A percentile compares a stretch with the other conserved stretches of the same genome.
phyloP scores from a whole-genome alignment of 108 stramenopile species.

The Cyclotella baltica region DNA sequence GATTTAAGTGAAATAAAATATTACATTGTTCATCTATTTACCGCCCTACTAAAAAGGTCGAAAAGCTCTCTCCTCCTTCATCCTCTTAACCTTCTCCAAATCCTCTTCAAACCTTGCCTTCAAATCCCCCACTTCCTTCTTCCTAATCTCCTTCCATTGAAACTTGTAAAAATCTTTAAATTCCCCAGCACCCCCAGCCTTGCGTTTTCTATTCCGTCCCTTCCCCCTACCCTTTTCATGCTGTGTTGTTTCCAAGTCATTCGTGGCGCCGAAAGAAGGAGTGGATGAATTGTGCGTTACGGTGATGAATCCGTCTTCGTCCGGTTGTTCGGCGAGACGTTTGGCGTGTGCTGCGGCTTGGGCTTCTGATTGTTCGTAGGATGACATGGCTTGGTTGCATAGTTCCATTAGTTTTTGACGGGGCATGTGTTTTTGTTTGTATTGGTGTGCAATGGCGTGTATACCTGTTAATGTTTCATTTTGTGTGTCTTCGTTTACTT shows the following conservation, averaged over 20 bases:
- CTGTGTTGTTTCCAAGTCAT: conserved; percentile 57
- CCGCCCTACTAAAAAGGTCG: conserved; percentile 83
- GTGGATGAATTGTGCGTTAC: conserved; percentile 62
- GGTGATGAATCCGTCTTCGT: conserved; percentile 90
- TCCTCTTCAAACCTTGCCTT: conserved; percentile 81
- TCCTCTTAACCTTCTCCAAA: conserved; percentile 75
- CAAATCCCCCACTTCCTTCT: conserved; percentile 74
- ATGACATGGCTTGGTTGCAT: conserved; percentile 79
- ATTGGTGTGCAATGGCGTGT: conserved; percentile 61
- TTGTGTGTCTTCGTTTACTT: conserved; percentile 27
- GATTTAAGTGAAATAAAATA: no score
- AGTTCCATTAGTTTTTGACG: conserved; percentile 64
- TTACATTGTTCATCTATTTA: no score
- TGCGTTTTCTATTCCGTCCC: conserved; percentile 68
- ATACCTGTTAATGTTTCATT: conserved; percentile 44
- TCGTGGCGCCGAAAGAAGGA: conserved; percentile 55
- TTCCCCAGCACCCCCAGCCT: conserved; percentile 60
- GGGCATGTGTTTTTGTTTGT: conserved; percentile 44
- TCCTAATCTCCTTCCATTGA: conserved; percentile 74
- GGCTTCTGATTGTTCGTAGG: conserved; percentile 68
- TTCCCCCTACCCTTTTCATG: conserved; percentile 12
- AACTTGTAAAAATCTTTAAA: conserved; percentile 87
- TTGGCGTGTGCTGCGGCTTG: conserved; percentile 63
- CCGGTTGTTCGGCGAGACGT: conserved; percentile 60
- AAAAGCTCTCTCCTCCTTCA: conserved; percentile 83